Conservation (phyloP, 139 green algal species). For the Asterochloris sp. region DNA sequence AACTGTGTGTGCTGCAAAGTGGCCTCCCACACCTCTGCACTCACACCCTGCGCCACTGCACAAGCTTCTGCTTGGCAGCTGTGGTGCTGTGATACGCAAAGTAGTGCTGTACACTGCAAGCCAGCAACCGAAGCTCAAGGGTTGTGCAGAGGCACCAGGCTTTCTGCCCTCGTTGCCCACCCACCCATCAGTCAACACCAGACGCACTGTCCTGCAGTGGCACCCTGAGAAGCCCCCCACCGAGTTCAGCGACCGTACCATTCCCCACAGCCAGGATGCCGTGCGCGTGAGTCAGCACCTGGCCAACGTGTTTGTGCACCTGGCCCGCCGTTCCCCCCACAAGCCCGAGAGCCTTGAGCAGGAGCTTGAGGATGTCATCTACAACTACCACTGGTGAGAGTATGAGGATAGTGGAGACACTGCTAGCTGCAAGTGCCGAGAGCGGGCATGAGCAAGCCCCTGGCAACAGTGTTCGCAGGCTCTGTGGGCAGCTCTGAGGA, state of each 20-base stretch:
- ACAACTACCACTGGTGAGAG: slow-evolving; percentile 50
- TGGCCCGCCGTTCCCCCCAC: slow-evolving; percentile 51
- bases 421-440: too few species aligned
- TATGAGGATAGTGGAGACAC: too few species aligned
- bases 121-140: too few species aligned
- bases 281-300: slow-evolving; percentile 65
- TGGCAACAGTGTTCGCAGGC: too few species aligned
- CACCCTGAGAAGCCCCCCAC: slow-evolving; percentile 84
- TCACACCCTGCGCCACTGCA: too few species aligned
- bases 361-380: slow-evolving; percentile 74
- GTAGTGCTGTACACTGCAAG: too few species aligned
- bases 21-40: too few species aligned
- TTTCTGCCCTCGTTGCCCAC: background rate
- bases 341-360: slow-evolving; percentile 65
- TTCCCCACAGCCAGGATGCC: slow-evolving; percentile 71
- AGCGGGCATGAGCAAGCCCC: too few species aligned
- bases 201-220: slow-evolving; percentile 57
- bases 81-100: too few species aligned
- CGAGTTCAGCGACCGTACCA: slow-evolving; percentile 73
- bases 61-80: too few species aligned
- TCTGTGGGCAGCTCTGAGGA: too few species aligned
- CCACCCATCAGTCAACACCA: background rate
- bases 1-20: too few species aligned
- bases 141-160: background rate
- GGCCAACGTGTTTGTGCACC: slow-evolving; percentile 70